Evolutionary conservation across 176 grass and related monocot genomes (phyloP), one percentile per base, ranked within the genome.

Genomic region (Carex scoparia): DNA sequence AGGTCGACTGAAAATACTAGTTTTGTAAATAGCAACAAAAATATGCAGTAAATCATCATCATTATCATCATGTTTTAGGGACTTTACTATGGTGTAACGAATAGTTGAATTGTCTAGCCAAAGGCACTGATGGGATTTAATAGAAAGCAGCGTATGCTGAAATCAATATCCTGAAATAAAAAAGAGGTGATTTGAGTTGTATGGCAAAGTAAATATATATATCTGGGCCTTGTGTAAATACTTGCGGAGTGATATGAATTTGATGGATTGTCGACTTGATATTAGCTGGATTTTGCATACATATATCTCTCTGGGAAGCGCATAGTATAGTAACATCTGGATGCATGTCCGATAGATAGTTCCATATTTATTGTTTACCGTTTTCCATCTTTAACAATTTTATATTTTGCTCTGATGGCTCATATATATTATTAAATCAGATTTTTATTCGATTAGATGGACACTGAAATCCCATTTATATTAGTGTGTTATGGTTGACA

Each of bases 1-100:
- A 83, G 81, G 7, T 68, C 28, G 62, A 69, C 12, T n/a, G 38
- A 16, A 40, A 54, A 49, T 69, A 63, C 3, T 5, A 42, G 35
- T 81, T 63, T 83, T 83, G 62, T 83, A 31, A 66, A 51, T 83
- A 69, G 35, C 46, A n/a, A 28, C 11, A 51, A 51, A 10, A 81
- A 56, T 13, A 23, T 56, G 49, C 73, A 12, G 31, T 58, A 56
- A 57, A 79, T 58, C 48, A 51, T 46, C 44, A 48, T 48, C 46
- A 46, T 42, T 4, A 78, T 48, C 46, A 49, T 46, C 10, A 79
- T 79, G 28, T 79, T 28, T 79, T 79, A 79, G 74, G 74, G 53
- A 58, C 13, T 56, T 7, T 57, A 35, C 14, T 58, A 79, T 56
- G 74, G 53, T 7, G 53, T 7, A 0, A 10, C 35, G 30, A 33